Evolutionary conservation across 306 rosid species (phyloP), one percentile per base, ranked within the genome.

Genomic region (Ziziphus jujuba): DNA sequence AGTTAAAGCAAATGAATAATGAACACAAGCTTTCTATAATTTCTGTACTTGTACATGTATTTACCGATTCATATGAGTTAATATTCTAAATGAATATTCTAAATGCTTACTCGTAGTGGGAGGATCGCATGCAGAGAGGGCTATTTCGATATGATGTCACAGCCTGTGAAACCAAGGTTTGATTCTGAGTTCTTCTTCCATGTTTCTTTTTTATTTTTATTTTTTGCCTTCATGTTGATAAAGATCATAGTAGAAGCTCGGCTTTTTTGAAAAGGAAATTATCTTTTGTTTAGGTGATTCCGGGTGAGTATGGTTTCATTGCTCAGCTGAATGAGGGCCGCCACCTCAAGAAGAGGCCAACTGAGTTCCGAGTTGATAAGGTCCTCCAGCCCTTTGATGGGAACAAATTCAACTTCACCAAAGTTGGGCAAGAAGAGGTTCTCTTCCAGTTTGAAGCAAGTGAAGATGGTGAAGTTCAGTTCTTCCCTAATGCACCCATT

Each of bases 271-370:
- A 16, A 10, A 13, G 14, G 24, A 2, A 12, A 4, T 4, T 56
- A 40, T 56, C 2, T 11, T 70, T 45, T 58, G 51, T 79, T 69
- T 76, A 92, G 98, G 91, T 90, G 65, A 93, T 90, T 75, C 91
- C 90, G 12, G 99, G 99, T 24, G 77, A 82, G 61, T 73, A 68
- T 65, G 97, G 99, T 55, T 92, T 92, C 83, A 74, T 92, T 19
- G 98, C 98, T 45, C 98, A 92, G 88, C 89, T 92, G 73, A 92
- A 92, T 0, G 96, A 92, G 85, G 98, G 98, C 28, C 98, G 98
- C 56, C 98, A 92, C 77, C 89, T 89, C 67, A 92, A 89, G 95
- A 92, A 92, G 86, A 79, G 98, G 47, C 98, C 98, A 35, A 92
- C 98, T 0, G 98, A 92, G 73, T 92, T 92, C 63, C 85, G 85